These are phyloP conservation scores for Mycena sp. DNA, from an alignment of 1,284 basidiomycete species.

Conservation along the genomic window DNA sequence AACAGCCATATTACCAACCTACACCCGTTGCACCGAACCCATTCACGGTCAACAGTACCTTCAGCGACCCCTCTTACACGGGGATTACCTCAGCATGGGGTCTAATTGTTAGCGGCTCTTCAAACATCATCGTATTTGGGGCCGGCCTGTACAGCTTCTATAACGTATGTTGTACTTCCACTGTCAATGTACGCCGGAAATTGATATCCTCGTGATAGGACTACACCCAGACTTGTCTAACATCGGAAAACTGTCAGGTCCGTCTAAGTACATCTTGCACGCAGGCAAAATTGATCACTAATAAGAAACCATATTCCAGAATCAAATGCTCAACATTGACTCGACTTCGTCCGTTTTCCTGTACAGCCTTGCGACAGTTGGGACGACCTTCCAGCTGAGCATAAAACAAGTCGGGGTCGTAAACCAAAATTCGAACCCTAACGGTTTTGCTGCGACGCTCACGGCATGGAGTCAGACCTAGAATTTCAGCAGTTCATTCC, in stretches of 20 bases:
- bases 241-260: slow-evolving; percentile 54
- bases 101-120: slow-evolving; percentile 61
- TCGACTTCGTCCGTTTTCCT: slow-evolving; percentile 58
- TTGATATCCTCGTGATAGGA: slow-evolving; percentile 34
- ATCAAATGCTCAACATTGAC: slow-evolving; percentile 66
- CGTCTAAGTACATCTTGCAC: too few relatives aligned
- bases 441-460: slow-evolving; percentile 47
- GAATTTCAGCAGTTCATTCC: too few relatives aligned
- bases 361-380: slow-evolving; percentile 73
- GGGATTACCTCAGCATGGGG: slow-evolving; percentile 61
- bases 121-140: slow-evolving; percentile 71
- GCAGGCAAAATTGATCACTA: too few relatives aligned
- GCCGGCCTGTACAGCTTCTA: slow-evolving; percentile 78
- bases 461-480: too few relatives aligned
- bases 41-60: slow-evolving; percentile 57
- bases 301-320: slow-evolving; percentile 62
- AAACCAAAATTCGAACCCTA: slow-evolving; percentile 56
- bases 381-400: slow-evolving; percentile 64
- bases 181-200: background rate
- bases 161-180: slow-evolving; percentile 43
- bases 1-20: slow-evolving; percentile 72
- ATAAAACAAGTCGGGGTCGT: slow-evolving; percentile 60
- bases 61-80: slow-evolving; percentile 62
- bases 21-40: slow-evolving; percentile 65
- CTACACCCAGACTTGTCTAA: slow-evolving; percentile 60